Base-by-base conservation (phyloP, 768 basidiomycete genomes). In the Paxillus involutus region DNA sequence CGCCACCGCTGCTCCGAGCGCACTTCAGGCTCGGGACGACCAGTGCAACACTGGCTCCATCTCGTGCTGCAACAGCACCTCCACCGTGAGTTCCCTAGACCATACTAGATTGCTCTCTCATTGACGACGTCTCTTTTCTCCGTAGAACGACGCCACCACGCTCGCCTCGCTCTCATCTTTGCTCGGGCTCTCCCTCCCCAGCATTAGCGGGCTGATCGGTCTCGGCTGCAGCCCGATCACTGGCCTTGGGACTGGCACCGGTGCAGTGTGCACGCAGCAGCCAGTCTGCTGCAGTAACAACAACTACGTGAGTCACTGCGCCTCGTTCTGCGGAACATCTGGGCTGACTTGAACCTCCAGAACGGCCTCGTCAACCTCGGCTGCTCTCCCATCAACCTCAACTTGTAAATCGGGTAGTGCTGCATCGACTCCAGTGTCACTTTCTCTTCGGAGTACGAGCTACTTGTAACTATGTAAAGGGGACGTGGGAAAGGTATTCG, bases 251-350 rank as follows among this genome's bases (percentile, higher is more conserved):
- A 41, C 69, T 49, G 71, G 72, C 21, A 62, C 21, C 13, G 65
- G 10, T 69, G 59, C 54, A 51, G 60, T 39, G 75, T 54, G 41
- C 47, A 48, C 35, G n/a, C 48, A 40, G 33, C 19, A 80, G 58
- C 66, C 77, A 9, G 75, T 80, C 41, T 82, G 80, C 64, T 82
- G 81, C 63, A 56, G 67, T 26, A 70, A 74, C 53, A 77, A 80
- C 56, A 55, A 59, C 44, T 79, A 73, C 64, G 73, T 74, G 32
- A 78, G 80, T 71, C 67, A 9, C n/a, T n/a, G n/a, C n/a, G n/a
- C n/a, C n/a, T n/a, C n/a, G n/a, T n/a, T n/a, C n/a, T n/a, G n/a
- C n/a, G n/a, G n/a, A n/a, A n/a, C n/a, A n/a, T n/a, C n/a, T n/a
- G n/a, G n/a, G n/a, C n/a, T n/a, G 13, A 24, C 39, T 19, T 19